Conservation (phyloP, 345 rosid genomes). For the Leavenworthia alabamica region DNA sequence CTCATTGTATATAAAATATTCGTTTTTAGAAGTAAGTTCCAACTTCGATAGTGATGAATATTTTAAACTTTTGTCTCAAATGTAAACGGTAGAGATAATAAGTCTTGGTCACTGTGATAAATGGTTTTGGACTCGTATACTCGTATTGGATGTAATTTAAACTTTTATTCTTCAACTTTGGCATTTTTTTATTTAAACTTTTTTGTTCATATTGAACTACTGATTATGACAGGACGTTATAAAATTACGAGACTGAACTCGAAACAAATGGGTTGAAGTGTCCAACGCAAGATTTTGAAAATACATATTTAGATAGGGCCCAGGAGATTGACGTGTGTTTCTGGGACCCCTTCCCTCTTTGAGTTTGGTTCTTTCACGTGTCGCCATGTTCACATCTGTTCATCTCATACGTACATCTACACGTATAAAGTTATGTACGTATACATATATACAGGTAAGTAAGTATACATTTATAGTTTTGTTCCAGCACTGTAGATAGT, state of each 20-base stretch:
- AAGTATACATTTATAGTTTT: neutral
- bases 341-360: constrained; percentile 9
- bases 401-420: constrained; percentile 4
- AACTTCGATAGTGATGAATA: neutral
- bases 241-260: no score
- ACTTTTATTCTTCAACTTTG: neutral
- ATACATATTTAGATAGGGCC: neutral
- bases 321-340: constrained; percentile 26
- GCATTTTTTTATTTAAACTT: neutral
- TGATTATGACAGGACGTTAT: constrained; percentile 10
- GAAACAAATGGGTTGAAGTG: constrained; percentile 14
- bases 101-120: constrained; percentile 2
- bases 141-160: neutral
- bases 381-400: constrained; percentile 30
- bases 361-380: constrained; percentile 37
- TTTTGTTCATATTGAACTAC: neutral
- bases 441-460: neutral
- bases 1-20: neutral
- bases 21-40: neutral
- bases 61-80: constrained; percentile 5
- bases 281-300: constrained; percentile 2
- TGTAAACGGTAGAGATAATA: constrained; percentile 9
- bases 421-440: neutral
- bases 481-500: neutral
- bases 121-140: neutral